These are phyloP conservation scores for Tuber calosporum DNA, from an alignment of 495 filamentous ascomycete species.

Conservation along the genomic window DNA sequence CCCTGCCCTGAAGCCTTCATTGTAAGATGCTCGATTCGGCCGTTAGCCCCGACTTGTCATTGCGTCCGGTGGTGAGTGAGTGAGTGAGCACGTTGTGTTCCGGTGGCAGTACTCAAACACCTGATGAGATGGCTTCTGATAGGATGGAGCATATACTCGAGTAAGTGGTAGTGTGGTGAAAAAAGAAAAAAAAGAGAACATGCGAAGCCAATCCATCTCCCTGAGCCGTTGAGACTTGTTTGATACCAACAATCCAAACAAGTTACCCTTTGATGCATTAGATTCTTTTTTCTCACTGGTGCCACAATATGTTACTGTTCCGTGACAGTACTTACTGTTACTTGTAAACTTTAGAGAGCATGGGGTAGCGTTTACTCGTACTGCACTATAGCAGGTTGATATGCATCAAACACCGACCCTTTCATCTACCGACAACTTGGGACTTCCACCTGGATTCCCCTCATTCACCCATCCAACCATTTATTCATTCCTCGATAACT, in stretches of 20 bases:
- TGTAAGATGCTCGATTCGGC: neutral
- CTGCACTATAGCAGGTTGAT: neutral
- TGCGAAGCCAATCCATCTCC: neutral
- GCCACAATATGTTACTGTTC: neutral
- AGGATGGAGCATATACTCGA: neutral
- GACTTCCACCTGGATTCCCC: neutral
- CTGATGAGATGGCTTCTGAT: neutral
- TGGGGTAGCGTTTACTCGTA: neutral
- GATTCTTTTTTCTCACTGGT: neutral
- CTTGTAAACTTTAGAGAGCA: neutral
- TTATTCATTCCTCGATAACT: too few species aligned
- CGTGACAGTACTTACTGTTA: neutral
- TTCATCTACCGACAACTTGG: slow-evolving; percentile 5
- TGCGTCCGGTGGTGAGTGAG: neutral
- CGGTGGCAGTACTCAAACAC: neutral
- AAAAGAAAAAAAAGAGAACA: neutral
- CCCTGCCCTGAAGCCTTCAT: neutral
- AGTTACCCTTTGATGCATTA: neutral
- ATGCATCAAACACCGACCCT: slow-evolving; percentile 1
- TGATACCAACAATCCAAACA: neutral
- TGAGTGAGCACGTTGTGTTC: neutral
- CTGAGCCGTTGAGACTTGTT: neutral
- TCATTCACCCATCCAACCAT: neutral
- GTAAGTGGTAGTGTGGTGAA: neutral
- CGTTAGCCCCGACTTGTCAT: neutral